phyloP scores from a whole-genome alignment of 2,329 filamentous ascomycete species.

The Aspergillus ruber region DNA sequence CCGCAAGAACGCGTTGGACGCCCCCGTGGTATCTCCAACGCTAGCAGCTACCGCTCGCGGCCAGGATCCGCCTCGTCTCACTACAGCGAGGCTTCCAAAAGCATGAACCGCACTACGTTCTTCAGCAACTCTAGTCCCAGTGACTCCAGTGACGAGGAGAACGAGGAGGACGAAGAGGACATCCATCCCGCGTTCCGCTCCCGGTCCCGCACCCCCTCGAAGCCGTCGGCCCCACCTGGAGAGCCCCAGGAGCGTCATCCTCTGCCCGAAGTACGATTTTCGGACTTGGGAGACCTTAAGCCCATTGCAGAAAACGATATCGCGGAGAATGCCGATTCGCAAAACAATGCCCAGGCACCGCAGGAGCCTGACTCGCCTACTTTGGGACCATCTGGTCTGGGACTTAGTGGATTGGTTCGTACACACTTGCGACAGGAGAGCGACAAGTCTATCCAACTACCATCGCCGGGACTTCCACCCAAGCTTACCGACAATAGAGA shows the following conservation, averaged over 20 bases:
- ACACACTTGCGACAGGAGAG: conserved; percentile 80
- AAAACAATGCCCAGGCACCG: conserved; percentile 10
- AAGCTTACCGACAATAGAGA: conserved; percentile 21
- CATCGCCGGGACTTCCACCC: conserved; percentile 32
- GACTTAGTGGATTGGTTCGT: conserved; percentile 73
- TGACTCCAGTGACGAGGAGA: conserved; percentile 33
- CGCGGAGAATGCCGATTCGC: conserved; percentile 4
- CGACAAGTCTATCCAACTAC: conserved; percentile 64
- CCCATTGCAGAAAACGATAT: conserved; percentile 32
- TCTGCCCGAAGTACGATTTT: conserved; percentile 31
- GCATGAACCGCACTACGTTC: conserved; percentile 25
- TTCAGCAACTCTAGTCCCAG: conserved; percentile 31
- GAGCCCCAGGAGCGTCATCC: conserved; percentile 19
- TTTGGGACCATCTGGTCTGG: conserved; percentile 56
- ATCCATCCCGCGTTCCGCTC: conserved; percentile 32
- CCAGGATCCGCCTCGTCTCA: conserved; percentile 33
- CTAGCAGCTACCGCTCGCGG: conserved; percentile 33
- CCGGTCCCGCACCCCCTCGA: conserved; percentile 26
- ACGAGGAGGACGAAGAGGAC: conserved; percentile 18
- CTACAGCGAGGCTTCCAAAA: conserved; percentile 26
- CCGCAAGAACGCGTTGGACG: conserved; percentile 23
- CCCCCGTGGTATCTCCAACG: conserved; percentile 29
- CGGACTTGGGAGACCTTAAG: conserved; percentile 34
- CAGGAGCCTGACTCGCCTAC: conserved; percentile 66
- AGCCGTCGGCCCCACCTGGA: conserved; percentile 22